Base-by-base conservation (phyloP, 306 rosid species). In the Datisca glomerata region DNA sequence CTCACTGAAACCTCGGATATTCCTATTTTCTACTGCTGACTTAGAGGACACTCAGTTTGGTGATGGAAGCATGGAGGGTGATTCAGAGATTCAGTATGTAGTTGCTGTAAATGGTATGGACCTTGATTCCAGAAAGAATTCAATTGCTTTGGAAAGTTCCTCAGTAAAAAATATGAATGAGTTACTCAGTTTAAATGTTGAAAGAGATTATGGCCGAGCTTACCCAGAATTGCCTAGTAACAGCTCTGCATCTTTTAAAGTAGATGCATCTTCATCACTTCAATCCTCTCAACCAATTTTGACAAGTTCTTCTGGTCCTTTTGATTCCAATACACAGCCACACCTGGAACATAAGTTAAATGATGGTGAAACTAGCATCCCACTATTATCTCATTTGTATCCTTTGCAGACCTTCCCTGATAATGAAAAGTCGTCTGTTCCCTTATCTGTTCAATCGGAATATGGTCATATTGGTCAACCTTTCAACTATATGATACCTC, bases 91-190 rank as follows among this genome's bases (percentile, higher is more conserved):
- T 32, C 73, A 77, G 41, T 85, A 64, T 72, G 93, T 85, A 19
- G 81, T 71, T 63, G 96, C 96, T 59, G 67, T 85, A 35, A 85
- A 85, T 41, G 79, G 93, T 31, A 77, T 85, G 71, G 71, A 65
- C 57, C 28, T 61, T n/a, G 75, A 74, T 44, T 85, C 76, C 24
- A 76, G 74, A 59, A 71, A 51, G 70, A 70, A 56, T 68, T 80
- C 93, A 21, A 23, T 51, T 62, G 72, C 80, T 16, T 47, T 61
- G 47, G 71, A 50, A 7, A 65, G 63, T 41, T n/a, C 84, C 48
- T 64, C 74, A 51, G 67, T 62, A 13, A 69, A 60, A 72, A 73
- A 77, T 57, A 28, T 79, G 40, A 74, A 73, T 11, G 95, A 79
- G 55, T 55, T 85, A 41, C 75, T 65, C 35, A 47, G 67, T 46